Evolutionary conservation across 2,329 filamentous ascomycete genomes (phyloP), one percentile per base, ranked within the genome.

Genomic region (Plenodomus lindquistii): DNA sequence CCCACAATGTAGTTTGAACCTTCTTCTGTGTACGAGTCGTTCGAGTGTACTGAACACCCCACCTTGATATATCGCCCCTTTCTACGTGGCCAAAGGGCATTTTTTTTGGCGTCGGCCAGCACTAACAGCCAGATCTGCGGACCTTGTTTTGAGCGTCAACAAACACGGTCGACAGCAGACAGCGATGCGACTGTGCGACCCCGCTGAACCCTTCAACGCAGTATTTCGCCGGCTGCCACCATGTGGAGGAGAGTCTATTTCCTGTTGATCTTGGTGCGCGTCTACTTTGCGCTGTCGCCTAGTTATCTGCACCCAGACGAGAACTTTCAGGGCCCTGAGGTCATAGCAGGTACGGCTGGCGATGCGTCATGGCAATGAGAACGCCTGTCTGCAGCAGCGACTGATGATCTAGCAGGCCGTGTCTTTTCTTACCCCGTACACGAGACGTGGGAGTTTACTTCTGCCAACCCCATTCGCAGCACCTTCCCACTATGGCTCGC

Each of bases 261-360:
- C 55, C 76, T 95, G 47, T 81, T 99, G 63, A 81, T 96, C 66
- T 79, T 94, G 60, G 84, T 96, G 66, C 88, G 94, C 73, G 81
- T 97, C 67, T 97, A 93, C 83, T 93, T 97, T 72, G 93, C 94
- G 52, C 78, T 97, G 57, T 92, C 88, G 55, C 89, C 94, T 50
- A 97, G 93, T 79, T 99, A 99, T 74, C 84, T 99, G 39, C 94
- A 99, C 73, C 94, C 94, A 4, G 94, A 99, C 77, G 94, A 99
- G 81, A 94, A 97, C 79, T 99, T 99, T 67, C 94, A 99, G 77
- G 94, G 94, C 29, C 94, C 94, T 15, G 94, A 99, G 78, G 87
- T 97, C 57, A 94, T 97, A 67, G 92, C 93, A 67, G 93, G 93
- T 97, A 64, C 42, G 61, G 46, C 20, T 41, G 17, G 19, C 24